Base-by-base conservation (phyloP, 2,329 filamentous ascomycete genomes). In the Colletotrichum tanaceti region DNA sequence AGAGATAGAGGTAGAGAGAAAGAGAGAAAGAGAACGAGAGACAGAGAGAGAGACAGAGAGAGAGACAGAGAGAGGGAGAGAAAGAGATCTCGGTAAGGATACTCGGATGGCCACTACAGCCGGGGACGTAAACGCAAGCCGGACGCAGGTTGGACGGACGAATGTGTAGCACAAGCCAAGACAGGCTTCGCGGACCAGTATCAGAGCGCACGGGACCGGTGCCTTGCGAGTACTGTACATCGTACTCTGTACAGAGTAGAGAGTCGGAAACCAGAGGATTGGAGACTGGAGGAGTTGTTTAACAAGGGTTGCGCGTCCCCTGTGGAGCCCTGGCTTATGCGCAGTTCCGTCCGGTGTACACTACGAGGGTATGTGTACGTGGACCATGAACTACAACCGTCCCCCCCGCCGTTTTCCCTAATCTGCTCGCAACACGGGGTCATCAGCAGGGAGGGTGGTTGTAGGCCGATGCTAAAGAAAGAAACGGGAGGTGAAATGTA, bases 281-380 rank as follows among this genome's bases (percentile, higher is more conserved):
- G 50, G 66, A 68, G 49, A 52, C 55, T 68, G 43, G 50, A 57
- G 35, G 43, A 59, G 24, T 24, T 57, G 43, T n/a, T n/a, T n/a
- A 55, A 38, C 53, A 65, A 55, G 58, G 66, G 66, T 69, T 69
- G 66, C 66, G 66, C 66, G 66, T 69, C 66, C 66, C 66, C 55
- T 69, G 66, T 66, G 66, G 66, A 55, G 66, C 66, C 24, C 62
- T 69, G 66, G 66, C 61, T 69, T 57, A 69, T 69, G 66, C 66
- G 57, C 54, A 69, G 50, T 61, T 69, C 66, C 64, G 62, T 53
- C 66, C 43, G 39, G 61, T 57, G 38, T 49, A 65, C 28, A 9
- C 9, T 7, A n/a, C n/a, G n/a, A n/a, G n/a, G n/a, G 28, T 32
- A 32, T 32, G 7, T 32, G 7, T 32, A 9, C 28, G 28, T 32